These are phyloP conservation scores for Crataegus laevigata DNA, from an alignment of 306 rosid species.

Conservation along the genomic window DNA sequence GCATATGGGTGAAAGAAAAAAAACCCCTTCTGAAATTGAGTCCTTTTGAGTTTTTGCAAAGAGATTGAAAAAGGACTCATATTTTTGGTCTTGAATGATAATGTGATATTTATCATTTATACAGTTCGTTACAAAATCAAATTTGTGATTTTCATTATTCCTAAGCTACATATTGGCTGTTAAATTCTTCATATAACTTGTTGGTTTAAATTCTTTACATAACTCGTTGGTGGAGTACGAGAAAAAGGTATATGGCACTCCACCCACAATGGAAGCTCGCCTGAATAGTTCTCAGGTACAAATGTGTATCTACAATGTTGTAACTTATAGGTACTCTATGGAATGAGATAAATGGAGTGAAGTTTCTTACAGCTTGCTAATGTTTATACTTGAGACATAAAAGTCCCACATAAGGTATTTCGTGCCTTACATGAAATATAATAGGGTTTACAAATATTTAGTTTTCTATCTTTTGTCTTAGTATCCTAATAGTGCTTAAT, in stretches of 20 bases:
- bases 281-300: constrained; percentile 48
- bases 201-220: constrained; percentile 36
- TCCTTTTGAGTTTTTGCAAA: neutral
- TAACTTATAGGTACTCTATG: neutral
- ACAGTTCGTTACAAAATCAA: neutral
- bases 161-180: neutral
- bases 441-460: too few species aligned
- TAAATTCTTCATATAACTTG: too few species aligned
- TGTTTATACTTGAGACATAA: neutral
- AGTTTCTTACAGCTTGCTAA: neutral
- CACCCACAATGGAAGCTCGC: constrained; percentile 49
- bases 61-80: neutral
- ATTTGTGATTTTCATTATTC: neutral
- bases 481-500: neutral
- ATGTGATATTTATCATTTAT: neutral
- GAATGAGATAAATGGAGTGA: too few species aligned
- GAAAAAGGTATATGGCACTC: constrained; percentile 32
- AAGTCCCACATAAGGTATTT: neutral
- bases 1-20: neutral
- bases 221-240: constrained; percentile 30
- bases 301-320: neutral
- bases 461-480: too few species aligned
- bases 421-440: neutral
- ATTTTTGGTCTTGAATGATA: neutral
- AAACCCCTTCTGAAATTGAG: neutral